These are phyloP conservation scores for Diplodia corticola DNA, from an alignment of 2,329 filamentous ascomycete species.

Conservation along the genomic window DNA sequence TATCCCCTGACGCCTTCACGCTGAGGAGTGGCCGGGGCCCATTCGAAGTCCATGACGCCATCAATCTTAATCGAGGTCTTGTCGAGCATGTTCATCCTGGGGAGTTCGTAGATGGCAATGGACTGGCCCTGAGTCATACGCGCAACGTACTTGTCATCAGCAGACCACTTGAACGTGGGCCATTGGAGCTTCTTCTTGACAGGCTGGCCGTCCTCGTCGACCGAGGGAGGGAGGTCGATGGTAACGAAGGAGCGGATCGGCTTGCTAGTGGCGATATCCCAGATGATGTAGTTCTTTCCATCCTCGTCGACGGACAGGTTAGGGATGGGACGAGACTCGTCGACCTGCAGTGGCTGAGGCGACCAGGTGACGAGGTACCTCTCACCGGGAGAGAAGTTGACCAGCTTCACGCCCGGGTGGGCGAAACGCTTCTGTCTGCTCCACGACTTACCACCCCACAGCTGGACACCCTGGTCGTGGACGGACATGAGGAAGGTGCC, in stretches of 20 bases:
- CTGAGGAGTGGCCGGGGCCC: constrained; percentile 80
- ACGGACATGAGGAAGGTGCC: constrained; percentile 94
- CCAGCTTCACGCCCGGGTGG: constrained; percentile 91
- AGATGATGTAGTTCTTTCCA: constrained; percentile 99
- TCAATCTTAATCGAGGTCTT: constrained; percentile 95
- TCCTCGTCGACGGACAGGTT: constrained; percentile 79
- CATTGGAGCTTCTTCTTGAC: constrained; percentile 92
- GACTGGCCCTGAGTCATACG: constrained; percentile 83
- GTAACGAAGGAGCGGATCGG: constrained; percentile 92
- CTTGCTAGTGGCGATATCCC: constrained; percentile 88
- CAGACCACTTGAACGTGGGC: constrained; percentile 99
- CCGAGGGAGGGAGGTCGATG: constrained; percentile 69
- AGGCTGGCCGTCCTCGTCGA: constrained; percentile 62
- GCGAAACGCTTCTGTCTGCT: constrained; percentile 88
- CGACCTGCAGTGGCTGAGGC: constrained; percentile 85
- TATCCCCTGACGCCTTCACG: constrained; percentile 86
- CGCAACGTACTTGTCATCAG: constrained; percentile 95
- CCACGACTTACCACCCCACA: constrained; percentile 93
- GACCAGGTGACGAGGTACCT: constrained; percentile 97
- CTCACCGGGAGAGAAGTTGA: constrained; percentile 92
- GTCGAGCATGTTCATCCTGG: constrained; percentile 84
- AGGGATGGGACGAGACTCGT: constrained; percentile 83
- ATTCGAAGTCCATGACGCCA: constrained; percentile 96
- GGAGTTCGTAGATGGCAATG: constrained; percentile 88
- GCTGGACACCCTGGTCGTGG: constrained; percentile 92